These are phyloP conservation scores for Saccharomycodes ludwigii DNA, from an alignment of 805 yeast genomes.

Conservation along the genomic window DNA sequence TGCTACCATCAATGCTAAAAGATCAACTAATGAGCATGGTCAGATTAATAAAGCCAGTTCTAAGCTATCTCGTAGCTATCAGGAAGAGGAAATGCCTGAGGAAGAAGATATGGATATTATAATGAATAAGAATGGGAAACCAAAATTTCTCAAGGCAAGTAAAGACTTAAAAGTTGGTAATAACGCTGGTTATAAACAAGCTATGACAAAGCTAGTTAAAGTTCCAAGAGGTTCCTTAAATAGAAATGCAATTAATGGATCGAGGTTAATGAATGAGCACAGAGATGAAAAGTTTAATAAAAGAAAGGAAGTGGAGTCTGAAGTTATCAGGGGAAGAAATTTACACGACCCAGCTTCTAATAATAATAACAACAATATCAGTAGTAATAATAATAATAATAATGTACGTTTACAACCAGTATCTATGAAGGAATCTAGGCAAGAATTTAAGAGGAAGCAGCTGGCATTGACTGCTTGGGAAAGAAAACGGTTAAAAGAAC, in stretches of 20 bases:
- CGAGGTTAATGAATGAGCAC: constrained; percentile 50
- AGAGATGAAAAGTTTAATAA: constrained; percentile 45
- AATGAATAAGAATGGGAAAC: constrained; percentile 46
- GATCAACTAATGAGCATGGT: constrained; percentile 8
- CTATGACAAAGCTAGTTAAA: constrained; percentile 47
- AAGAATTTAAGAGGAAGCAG: constrained; percentile 15
- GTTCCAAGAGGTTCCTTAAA: constrained; percentile 71
- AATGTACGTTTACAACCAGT: neutral
- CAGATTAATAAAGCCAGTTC: constrained; percentile 9
- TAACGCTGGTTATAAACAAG: constrained; percentile 22
- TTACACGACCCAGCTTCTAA: constrained; percentile 22
- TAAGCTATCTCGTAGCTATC: constrained; percentile 2
- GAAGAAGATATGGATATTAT: constrained; percentile 60
- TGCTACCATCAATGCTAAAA: too few species aligned
- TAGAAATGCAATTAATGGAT: constrained; percentile 67
- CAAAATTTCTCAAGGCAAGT: constrained; percentile 45
- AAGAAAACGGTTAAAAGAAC: constrained; percentile 17
- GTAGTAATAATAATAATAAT: neutral
- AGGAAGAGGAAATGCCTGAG: constrained; percentile 21
- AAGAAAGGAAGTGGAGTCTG: constrained; percentile 32
- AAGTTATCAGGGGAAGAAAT: constrained; percentile 18
- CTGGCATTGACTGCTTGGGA: constrained; percentile 22
- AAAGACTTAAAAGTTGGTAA: constrained; percentile 1
- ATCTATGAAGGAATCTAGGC: constrained; percentile 17
- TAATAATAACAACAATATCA: constrained; percentile 2